Conservation (phyloP, 2,329 filamentous ascomycete species). For the Claviceps fusiformis region DNA sequence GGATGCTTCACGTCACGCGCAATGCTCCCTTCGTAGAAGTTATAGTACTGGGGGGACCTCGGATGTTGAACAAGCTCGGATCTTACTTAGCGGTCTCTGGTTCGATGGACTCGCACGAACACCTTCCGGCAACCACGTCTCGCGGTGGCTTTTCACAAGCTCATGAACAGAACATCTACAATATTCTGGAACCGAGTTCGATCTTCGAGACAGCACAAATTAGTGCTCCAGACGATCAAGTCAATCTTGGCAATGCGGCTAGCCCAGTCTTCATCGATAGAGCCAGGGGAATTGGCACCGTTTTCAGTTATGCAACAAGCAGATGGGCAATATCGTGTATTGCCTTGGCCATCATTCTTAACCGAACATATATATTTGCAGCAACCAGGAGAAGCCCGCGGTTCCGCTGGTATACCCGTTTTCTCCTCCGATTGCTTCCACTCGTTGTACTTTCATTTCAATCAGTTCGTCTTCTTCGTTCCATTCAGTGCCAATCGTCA, state of each 20-base stretch:
- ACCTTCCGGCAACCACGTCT: conserved; percentile 9
- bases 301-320: conserved; percentile 83
- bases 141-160: conserved; percentile 10
- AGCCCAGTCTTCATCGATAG: conserved; percentile 43
- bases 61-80: conserved; percentile 55
- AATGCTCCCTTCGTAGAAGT: conserved; percentile 54
- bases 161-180: conserved; percentile 14
- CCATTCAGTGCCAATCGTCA: conserved; percentile 84
- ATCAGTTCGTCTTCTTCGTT: conserved; percentile 58
- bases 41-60: conserved; percentile 53
- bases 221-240: neutral
- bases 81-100: conserved; percentile 49
- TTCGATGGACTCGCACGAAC: conserved; percentile 41
- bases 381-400: conserved; percentile 71
- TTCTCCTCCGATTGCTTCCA: conserved; percentile 57
- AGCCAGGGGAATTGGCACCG: conserved; percentile 60
- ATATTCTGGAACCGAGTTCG: conserved; percentile 16
- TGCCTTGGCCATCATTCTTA: conserved; percentile 72
- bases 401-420: conserved; percentile 57
- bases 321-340: conserved; percentile 87
- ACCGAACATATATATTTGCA: conserved; percentile 86
- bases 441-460: conserved; percentile 59
- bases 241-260: conserved; percentile 9
- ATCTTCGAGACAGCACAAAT: neutral
- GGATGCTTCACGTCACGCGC: conserved; percentile 45